Evolutionary conservation across 2,329 filamentous ascomycete genomes (phyloP).

Genomic region (Stemphylium beticola): DNA sequence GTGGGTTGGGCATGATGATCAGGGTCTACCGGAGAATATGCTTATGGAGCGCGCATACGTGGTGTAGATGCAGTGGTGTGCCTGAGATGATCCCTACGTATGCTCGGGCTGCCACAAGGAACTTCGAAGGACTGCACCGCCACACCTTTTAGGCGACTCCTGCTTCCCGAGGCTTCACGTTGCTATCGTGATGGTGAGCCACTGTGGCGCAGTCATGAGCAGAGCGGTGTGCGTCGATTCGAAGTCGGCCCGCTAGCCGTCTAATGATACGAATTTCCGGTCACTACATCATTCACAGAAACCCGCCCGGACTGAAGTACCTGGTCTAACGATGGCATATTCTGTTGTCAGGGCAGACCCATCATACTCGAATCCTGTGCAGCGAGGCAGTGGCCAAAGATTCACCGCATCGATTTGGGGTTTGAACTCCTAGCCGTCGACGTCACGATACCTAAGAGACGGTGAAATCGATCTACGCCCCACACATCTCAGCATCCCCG

Average conservation of each 20-base stretch:
- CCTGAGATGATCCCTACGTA: background rate
- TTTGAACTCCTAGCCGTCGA: no score
- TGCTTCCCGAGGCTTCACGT: background rate
- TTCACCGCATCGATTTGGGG: no score
- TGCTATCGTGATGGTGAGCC: background rate
- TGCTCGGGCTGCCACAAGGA: no score
- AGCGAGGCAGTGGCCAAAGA: no score
- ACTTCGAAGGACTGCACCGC: background rate
- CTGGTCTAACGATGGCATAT: no score
- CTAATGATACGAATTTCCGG: background rate
- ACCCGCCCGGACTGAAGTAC: no score
- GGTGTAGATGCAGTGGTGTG: constrained; percentile 4
- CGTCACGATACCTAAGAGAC: no score
- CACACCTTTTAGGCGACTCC: background rate
- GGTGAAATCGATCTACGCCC: no score
- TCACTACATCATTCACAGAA: constrained; percentile 2
- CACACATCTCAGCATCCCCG: background rate
- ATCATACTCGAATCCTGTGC: no score
- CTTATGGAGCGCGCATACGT: constrained; percentile 7
- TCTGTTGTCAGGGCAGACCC: no score
- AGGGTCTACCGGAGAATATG: constrained; percentile 14
- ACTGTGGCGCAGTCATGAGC: constrained; percentile 1
- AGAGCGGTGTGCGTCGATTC: constrained; percentile 10
- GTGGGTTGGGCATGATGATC: constrained; percentile 4
- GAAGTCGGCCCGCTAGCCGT: constrained; percentile 1